A percentile compares a stretch with the other conserved stretches of the same genome.
Evolutionary conservation across 2,329 filamentous ascomycete species (phyloP).

Genomic region (Aplosporella prunicola): DNA sequence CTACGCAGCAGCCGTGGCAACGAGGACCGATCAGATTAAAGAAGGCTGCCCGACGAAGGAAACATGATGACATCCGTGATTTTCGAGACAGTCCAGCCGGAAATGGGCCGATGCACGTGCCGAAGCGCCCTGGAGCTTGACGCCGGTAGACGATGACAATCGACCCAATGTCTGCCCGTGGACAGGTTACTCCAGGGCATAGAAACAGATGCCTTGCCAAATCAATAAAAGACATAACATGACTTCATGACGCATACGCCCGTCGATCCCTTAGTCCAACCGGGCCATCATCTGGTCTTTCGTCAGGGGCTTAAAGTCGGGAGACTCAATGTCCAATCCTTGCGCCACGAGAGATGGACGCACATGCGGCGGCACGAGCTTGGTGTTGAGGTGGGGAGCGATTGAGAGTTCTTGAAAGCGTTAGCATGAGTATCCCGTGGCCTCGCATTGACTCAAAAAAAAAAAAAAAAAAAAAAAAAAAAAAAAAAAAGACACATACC

Average conservation of each 20-base stretch:
- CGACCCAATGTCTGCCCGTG: slow-evolving; percentile 7
- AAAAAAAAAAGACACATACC: slow-evolving; percentile 54
- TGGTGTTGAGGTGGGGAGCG: slow-evolving; percentile 72
- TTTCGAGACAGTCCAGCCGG: slow-evolving; percentile 9
- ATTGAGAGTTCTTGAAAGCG: slow-evolving; percentile 77
- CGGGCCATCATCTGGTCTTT: slow-evolving; percentile 97
- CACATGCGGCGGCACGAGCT: slow-evolving; percentile 78
- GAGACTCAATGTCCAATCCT: slow-evolving; percentile 75
- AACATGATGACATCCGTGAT: slow-evolving; percentile 10
- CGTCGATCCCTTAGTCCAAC: slow-evolving; percentile 58
- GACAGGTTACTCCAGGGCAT: slow-evolving; percentile 15
- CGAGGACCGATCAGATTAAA: slow-evolving; percentile 7
- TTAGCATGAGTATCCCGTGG: slow-evolving; percentile 12
- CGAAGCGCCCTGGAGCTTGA: slow-evolving; percentile 7
- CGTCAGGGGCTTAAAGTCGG: slow-evolving; percentile 75
- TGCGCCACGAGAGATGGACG: slow-evolving; percentile 62
- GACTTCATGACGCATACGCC: slow-evolving; percentile 31
- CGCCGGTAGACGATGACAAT: slow-evolving; percentile 7
- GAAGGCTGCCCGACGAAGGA: slow-evolving; percentile 7
- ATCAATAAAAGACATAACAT: slow-evolving; percentile 24
- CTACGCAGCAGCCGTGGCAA: slow-evolving; percentile 9
- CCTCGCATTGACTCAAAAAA: slow-evolving; percentile 2
- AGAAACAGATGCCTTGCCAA: slow-evolving; percentile 26
- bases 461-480: no score
- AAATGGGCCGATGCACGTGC: slow-evolving; percentile 4